Evolutionary conservation across 176 grass and related monocot genomes (phyloP).

Genomic region (Carex littledalei): DNA sequence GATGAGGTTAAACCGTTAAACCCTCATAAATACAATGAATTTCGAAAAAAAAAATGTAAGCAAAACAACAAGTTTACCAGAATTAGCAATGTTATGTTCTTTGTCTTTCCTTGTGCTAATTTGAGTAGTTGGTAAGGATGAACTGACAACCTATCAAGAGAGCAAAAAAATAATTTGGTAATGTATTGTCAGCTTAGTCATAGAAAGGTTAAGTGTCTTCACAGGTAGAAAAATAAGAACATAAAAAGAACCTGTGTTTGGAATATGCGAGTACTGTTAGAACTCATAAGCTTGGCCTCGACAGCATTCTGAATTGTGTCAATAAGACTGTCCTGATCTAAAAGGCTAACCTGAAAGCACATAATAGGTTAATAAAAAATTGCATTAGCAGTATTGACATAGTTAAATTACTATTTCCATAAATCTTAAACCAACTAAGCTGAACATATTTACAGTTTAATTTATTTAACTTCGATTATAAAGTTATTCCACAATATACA

Average conservation of each 20-base stretch:
- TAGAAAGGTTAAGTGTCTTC: conserved; percentile 3
- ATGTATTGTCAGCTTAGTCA: neutral
- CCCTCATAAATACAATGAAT: neutral
- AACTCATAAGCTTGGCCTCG: conserved; percentile 80
- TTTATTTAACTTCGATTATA: conserved; percentile 4
- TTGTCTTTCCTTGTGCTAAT: conserved; percentile 35
- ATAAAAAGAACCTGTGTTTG: conserved; percentile 61
- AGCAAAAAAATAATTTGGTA: conserved; percentile 13
- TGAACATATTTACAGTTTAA: neutral
- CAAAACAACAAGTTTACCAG: conserved; percentile 42
- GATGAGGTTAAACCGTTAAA: neutral
- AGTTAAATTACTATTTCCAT: neutral
- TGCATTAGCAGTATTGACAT: neutral
- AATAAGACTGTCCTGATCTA: conserved; percentile 89
- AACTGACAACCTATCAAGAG: conserved; percentile 38
- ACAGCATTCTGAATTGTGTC: conserved; percentile 65
- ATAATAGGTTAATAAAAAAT: neutral
- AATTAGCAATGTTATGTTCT: conserved; percentile 28
- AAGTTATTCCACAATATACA: neutral
- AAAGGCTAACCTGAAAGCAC: conserved; percentile 78
- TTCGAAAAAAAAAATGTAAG: neutral
- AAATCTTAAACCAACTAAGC: neutral
- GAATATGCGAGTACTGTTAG: conserved; percentile 85
- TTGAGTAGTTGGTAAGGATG: conserved; percentile 32
- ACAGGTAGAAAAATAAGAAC: conserved; percentile 13